Evolutionary conservation across 2,329 filamentous ascomycete species (phyloP).

Genomic region (Seiridium unicorne): DNA sequence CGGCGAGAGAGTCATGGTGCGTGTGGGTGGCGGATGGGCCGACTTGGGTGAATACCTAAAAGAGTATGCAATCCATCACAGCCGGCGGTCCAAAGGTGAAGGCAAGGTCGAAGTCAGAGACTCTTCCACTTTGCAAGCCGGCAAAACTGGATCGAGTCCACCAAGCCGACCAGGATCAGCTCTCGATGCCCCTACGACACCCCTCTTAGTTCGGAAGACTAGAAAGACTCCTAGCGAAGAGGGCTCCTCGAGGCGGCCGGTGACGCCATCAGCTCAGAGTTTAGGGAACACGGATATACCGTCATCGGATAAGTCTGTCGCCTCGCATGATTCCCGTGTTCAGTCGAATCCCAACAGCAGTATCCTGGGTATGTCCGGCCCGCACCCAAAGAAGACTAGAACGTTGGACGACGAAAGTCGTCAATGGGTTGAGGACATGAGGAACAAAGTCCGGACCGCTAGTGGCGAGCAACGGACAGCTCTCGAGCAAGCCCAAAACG

Average conservation of each 20-base stretch:
- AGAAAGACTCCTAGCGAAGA: slow-evolving; percentile 43
- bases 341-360: slow-evolving; percentile 58
- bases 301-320: slow-evolving; percentile 41
- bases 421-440: slow-evolving; percentile 80
- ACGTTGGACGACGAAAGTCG: slow-evolving; percentile 71
- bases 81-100: slow-evolving; percentile 59
- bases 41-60: slow-evolving; percentile 93
- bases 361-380: slow-evolving; percentile 69
- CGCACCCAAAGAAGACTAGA: slow-evolving; percentile 61
- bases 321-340: slow-evolving; percentile 30
- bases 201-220: slow-evolving; percentile 54
- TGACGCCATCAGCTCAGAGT: slow-evolving; percentile 40
- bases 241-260: slow-evolving; percentile 31
- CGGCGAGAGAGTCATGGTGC: slow-evolving; percentile 94
- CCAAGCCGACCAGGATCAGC: slow-evolving; percentile 39
- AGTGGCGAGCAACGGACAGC: slow-evolving; percentile 53
- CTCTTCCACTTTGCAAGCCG: slow-evolving; percentile 31
- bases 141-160: slow-evolving; percentile 38
- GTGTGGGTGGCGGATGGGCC: slow-evolving; percentile 97
- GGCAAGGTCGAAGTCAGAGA: slow-evolving; percentile 60
- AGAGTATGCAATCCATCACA: slow-evolving; percentile 90
- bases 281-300: slow-evolving; percentile 36
- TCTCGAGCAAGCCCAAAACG: slow-evolving; percentile 21
- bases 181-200: slow-evolving; percentile 38
- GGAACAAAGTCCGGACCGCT: slow-evolving; percentile 73